These are phyloP conservation scores for Breviolum minutum DNA, from an alignment of 73 alveolate species.

Conservation along the genomic window DNA sequence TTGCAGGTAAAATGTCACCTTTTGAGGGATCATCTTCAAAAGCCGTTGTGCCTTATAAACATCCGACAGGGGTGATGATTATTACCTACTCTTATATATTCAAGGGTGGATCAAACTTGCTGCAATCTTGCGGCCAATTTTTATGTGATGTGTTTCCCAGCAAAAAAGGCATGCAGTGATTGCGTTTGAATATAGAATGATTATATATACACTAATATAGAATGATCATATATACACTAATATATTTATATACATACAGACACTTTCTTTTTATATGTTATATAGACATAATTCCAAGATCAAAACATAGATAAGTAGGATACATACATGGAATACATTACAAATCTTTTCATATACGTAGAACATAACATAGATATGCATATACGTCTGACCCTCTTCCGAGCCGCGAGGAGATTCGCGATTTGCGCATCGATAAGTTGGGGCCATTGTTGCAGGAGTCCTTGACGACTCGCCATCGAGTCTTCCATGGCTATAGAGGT, in stretches of 20 bases:
- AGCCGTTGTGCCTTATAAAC: too few relatives aligned
- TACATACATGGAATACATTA: not conserved
- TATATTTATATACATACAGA: not conserved
- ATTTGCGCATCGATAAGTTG: conserved; percentile 66
- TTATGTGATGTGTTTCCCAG: too few relatives aligned
- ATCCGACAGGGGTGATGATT: too few relatives aligned
- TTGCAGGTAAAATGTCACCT: not conserved
- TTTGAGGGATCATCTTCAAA: not conserved
- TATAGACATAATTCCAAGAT: too few relatives aligned
- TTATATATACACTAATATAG: not conserved
- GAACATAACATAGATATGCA: not conserved
- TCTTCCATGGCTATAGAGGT: too few relatives aligned
- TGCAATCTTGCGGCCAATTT: too few relatives aligned
- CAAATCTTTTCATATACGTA: not conserved
- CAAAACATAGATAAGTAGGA: too few relatives aligned
- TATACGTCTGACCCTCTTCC: not conserved
- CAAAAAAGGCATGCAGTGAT: too few relatives aligned
- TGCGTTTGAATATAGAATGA: too few relatives aligned
- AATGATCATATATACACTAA: not conserved
- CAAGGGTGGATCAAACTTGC: too few relatives aligned
- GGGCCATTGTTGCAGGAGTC: conserved; percentile 87
- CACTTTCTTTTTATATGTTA: not conserved
- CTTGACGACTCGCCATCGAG: too few relatives aligned
- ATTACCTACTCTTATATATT: too few relatives aligned
- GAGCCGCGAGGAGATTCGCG: conserved; percentile 61